Percentiles rank a stretch among this genome's conserved stretches.
Evolutionary conservation across 805 yeast genomes (phyloP).

Genomic region (Candida awuae): DNA sequence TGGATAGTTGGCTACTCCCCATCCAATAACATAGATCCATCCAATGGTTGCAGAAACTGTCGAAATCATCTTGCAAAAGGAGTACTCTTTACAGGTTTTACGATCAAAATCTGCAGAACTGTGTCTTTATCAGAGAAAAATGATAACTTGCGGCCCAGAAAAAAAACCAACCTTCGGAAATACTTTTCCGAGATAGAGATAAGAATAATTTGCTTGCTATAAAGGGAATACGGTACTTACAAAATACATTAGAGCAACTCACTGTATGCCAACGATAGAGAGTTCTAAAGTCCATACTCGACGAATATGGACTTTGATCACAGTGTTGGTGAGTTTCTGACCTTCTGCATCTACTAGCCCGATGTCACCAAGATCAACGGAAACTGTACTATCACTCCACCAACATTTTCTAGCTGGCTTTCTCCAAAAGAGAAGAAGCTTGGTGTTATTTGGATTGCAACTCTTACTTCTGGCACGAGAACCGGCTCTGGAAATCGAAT

Average conservation of each 20-base stretch:
- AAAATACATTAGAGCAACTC: no score
- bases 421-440: conserved; percentile 86
- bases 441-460: conserved; percentile 35
- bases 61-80: no score
- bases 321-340: conserved; percentile 28
- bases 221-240: no score
- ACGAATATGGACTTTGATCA: conserved; percentile 72
- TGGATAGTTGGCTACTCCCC: conserved; percentile 29
- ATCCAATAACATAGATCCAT: conserved; percentile 25
- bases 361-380: conserved; percentile 31
- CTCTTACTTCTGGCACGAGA: conserved; percentile 29
- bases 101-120: no score
- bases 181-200: no score
- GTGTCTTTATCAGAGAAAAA: neutral
- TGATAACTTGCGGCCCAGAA: no score
- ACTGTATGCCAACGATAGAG: conserved; percentile 79
- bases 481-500: conserved; percentile 40
- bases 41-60: conserved; percentile 19
- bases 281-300: conserved; percentile 96
- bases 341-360: conserved; percentile 22
- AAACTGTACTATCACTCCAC: conserved; percentile 73
- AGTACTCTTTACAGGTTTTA: no score
- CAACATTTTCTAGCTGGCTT: conserved; percentile 98
- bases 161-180: no score
- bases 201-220: no score